A percentile compares a stretch with the other conserved stretches of the same genome.
Conservation (phyloP, 1,284 basidiomycete genomes). For the Leccinum griseonigrum region DNA sequence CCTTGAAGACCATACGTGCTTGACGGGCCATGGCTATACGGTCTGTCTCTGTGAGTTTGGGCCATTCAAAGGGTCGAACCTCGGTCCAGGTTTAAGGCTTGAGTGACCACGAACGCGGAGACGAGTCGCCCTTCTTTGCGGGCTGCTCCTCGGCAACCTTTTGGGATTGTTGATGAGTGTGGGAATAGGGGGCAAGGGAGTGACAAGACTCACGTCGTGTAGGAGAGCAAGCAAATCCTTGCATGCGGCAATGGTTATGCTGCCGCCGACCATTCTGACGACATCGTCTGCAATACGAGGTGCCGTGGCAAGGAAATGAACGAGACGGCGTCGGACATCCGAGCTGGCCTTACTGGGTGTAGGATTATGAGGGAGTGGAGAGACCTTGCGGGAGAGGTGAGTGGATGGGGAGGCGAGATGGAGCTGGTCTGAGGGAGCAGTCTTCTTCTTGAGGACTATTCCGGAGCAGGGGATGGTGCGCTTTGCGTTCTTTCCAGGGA, state of each 20-base stretch:
- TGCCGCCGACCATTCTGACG: constrained; percentile 41
- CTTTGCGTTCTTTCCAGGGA: constrained; percentile 27
- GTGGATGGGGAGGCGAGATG: constrained; percentile 26
- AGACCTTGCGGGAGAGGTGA: constrained; percentile 26
- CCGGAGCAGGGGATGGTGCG: constrained; percentile 34
- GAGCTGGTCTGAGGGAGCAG: constrained; percentile 33
- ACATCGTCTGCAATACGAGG: constrained; percentile 46
- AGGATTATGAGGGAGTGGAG: constrained; percentile 25
- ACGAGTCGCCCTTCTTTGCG: constrained; percentile 35
- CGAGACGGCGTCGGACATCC: constrained; percentile 45
- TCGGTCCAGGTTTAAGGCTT: constrained; percentile 58
- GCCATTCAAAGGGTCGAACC: constrained; percentile 65
- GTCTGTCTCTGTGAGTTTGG: constrained; percentile 44
- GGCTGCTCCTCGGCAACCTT: constrained; percentile 51
- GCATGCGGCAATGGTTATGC: constrained; percentile 33
- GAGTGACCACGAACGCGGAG: constrained; percentile 48
- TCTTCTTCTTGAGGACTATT: constrained; percentile 31
- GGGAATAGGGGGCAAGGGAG: neutral
- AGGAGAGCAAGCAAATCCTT: constrained; percentile 45
- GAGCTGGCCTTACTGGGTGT: constrained; percentile 16
- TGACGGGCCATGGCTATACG: constrained; percentile 46
- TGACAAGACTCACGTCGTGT: constrained; percentile 40
- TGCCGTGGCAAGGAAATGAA: constrained; percentile 53
- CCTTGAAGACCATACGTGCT: constrained; percentile 45
- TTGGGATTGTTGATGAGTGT: neutral